phyloP scores from a whole-genome alignment of 2,329 filamentous ascomycete genomes.

The Chaetothyriales sp. region DNA sequence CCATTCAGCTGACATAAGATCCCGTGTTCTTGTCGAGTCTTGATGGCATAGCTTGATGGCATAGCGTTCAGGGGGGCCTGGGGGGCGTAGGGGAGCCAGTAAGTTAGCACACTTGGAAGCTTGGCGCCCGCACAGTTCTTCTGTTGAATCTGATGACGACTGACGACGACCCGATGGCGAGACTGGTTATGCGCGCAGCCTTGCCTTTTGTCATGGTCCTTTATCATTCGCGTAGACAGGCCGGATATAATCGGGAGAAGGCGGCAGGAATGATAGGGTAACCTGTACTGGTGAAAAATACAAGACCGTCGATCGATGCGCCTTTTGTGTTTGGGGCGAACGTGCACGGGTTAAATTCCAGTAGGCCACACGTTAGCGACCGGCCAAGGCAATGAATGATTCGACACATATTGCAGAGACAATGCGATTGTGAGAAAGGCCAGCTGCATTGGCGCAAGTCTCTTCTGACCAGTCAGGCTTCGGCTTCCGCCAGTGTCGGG shows the following conservation, averaged over 20 bases:
- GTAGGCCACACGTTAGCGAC: too few relatives aligned
- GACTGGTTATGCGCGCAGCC: not conserved
- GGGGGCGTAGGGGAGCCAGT: too few relatives aligned
- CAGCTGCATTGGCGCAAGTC: not conserved
- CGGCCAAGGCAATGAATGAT: too few relatives aligned
- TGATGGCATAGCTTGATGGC: not conserved
- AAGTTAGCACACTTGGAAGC: not conserved
- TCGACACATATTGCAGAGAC: not conserved
- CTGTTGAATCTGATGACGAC: not conserved
- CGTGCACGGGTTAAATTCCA: too few relatives aligned
- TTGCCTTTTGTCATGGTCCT: not conserved
- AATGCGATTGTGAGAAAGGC: not conserved
- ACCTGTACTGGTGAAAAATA: not conserved
- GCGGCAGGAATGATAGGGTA: not conserved
- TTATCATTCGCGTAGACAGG: not conserved
- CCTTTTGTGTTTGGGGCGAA: not conserved
- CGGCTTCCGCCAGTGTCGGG: not conserved
- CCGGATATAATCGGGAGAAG: not conserved
- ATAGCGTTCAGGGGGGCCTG: too few relatives aligned
- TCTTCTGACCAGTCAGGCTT: not conserved
- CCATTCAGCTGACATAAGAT: not conserved
- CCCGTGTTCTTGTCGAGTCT: slow-evolving; percentile 1
- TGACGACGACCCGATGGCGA: not conserved
- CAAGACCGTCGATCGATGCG: not conserved
- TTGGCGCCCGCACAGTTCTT: not conserved